Base-by-base conservation (phyloP, 2,329 filamentous ascomycete genomes). In the Aspergillus ustus region DNA sequence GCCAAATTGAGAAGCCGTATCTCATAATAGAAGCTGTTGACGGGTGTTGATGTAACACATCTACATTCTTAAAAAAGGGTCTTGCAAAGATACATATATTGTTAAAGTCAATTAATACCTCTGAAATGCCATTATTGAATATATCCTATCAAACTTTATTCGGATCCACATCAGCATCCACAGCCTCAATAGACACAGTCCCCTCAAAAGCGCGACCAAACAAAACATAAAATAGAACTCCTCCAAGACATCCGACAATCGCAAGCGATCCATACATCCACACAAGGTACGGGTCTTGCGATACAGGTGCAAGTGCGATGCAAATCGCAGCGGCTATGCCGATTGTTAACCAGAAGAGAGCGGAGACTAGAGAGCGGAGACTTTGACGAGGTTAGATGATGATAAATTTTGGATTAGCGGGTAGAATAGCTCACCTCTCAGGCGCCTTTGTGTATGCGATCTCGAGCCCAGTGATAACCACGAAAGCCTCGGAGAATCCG, bases 401-500 rank as follows among this genome's bases (percentile, higher is more conserved):
- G 9, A 52, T 8, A 51, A 5, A 43, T 4, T 7, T 2, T 2
- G 4, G 15, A 44, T 3, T 1, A 44, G 43, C 19, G 7, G 43
- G 15, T 3, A 45, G 4, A 45, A 25, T 9, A 13, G 31, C 56
- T 49, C 25, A 64, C 62, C 52, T 64, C 28, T 66, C 60, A 2
- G 59, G 63, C 2, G 63, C 64, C 20, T 63, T 52, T 20, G 64
- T 66, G 17, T 54, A 66, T 2, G 64, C 64, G 22, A 64, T 56
- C 44, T 66, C 64, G 7, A 66, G 28, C 2, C 64, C 64, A 22
- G 66, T 67, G 6, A 66, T 52, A 19, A 67, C 56, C 7, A 84
- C 83, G 37, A 84, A 74, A 29, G 81, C 78, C 66, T 87, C 85
- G 8, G 81, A 71, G 37, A 72, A 60, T n/a, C 66, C 68, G 46